These are phyloP conservation scores for Aspergillus pseudotamarii DNA, from an alignment of 2,329 filamentous ascomycete species.

Conservation along the genomic window DNA sequence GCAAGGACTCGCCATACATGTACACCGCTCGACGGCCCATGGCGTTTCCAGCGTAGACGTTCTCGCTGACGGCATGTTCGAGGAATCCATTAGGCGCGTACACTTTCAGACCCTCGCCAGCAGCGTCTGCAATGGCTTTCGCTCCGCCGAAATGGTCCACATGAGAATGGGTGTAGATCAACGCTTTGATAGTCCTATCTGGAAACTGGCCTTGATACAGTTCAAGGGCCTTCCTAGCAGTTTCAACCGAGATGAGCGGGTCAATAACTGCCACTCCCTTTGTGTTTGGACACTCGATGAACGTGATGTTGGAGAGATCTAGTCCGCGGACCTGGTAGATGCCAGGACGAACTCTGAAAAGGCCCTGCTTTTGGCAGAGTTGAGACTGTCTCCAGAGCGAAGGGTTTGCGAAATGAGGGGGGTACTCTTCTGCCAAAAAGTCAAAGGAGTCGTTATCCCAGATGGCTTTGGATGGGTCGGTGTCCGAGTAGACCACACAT, in stretches of 20 bases:
- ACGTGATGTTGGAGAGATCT: slow-evolving; percentile 46
- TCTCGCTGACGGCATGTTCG: slow-evolving; percentile 43
- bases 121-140: slow-evolving; percentile 17
- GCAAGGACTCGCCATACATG: slow-evolving; percentile 45
- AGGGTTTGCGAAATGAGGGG: slow-evolving; percentile 23
- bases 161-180: slow-evolving; percentile 48
- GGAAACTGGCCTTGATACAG: slow-evolving; percentile 33
- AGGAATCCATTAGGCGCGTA: slow-evolving; percentile 45
- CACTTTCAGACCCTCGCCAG: slow-evolving; percentile 19
- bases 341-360: slow-evolving; percentile 37
- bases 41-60: slow-evolving; percentile 40
- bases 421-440: slow-evolving; percentile 27
- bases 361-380: slow-evolving; percentile 33
- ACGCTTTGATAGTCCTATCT: slow-evolving; percentile 30
- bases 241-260: slow-evolving; percentile 40
- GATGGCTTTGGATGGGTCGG: slow-evolving; percentile 28
- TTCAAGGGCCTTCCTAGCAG: slow-evolving; percentile 33
- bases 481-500: slow-evolving; percentile 18
- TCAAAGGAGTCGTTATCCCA: slow-evolving; percentile 38
- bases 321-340: slow-evolving; percentile 48
- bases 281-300: slow-evolving; percentile 35
- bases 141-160: slow-evolving; percentile 43
- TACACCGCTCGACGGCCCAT: slow-evolving; percentile 43
- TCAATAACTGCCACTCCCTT: slow-evolving; percentile 45
- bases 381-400: slow-evolving; percentile 42